Evolutionary conservation across 345 rosid species (phyloP).

Genomic region (Laguncularia racemosa): DNA sequence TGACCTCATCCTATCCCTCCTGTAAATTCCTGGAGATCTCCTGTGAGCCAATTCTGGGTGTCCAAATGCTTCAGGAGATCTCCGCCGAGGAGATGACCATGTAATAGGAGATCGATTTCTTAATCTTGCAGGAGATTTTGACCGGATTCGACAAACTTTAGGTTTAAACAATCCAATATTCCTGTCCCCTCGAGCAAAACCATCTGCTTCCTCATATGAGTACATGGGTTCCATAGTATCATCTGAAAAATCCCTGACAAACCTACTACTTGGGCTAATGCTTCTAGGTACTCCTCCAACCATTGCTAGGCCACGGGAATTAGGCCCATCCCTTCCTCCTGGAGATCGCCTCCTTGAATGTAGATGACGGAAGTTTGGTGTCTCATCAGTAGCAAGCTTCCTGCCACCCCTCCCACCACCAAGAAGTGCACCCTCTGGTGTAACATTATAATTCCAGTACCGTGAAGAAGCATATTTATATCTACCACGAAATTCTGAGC

Average conservation of each 20-base stretch:
- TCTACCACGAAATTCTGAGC: constrained; percentile 25
- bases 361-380: constrained; percentile 25
- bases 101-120: constrained; percentile 58
- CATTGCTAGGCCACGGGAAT: constrained; percentile 31
- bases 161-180: constrained; percentile 40
- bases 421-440: constrained; percentile 37
- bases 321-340: constrained; percentile 39
- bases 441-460: constrained; percentile 38
- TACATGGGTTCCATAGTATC: constrained; percentile 41
- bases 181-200: constrained; percentile 46
- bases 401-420: constrained; percentile 58
- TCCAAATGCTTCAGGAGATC: constrained; percentile 66
- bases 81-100: constrained; percentile 65
- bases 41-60: constrained; percentile 47
- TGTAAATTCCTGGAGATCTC: constrained; percentile 57
- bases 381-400: constrained; percentile 36
- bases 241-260: constrained; percentile 39
- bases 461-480: constrained; percentile 39
- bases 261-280: constrained; percentile 25
- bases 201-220: constrained; percentile 47
- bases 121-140: constrained; percentile 63
- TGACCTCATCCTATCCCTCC: constrained; percentile 54
- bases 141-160: constrained; percentile 44
- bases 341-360: constrained; percentile 46
- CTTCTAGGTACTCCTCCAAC: constrained; percentile 47